Evolutionary conservation across 768 basidiomycete genomes (phyloP), one percentile per base, ranked within the genome.

Genomic region (Phanerochaete carnosa): DNA sequence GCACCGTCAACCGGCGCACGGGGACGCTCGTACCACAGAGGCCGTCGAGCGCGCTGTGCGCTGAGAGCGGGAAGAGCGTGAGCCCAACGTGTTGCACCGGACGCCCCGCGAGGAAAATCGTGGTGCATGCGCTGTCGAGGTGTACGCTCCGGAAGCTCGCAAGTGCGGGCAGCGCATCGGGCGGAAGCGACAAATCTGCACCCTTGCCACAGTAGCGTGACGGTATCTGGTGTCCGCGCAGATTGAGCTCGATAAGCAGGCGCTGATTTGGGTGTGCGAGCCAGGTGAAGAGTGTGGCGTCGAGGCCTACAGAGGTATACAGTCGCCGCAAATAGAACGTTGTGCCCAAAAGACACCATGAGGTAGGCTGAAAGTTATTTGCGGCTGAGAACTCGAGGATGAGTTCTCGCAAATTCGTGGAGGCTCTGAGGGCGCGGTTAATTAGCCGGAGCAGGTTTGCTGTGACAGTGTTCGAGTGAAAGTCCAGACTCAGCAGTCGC

Each of bases 301-400:
- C 79, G 65, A 79, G 85, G n/a, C 79, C 77, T 70, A 86, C 78
- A 19, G 85, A 83, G 0, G 84, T 86, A 11, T 80, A 76, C 64
- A 88, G 77, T 0, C 73, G 65, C n/a, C 68, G 64, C 30, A 89
- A 76, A 5, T 71, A 70, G 64, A 84, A 82, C 11, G 75, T 60
- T 66, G 77, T 77, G 7, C 70, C 73, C 6, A 73, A 66, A 47
- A 86, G 77, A 30, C 86, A 72, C 83, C 84, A 85, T 2, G 77
- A 71, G 2, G 81, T 75, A 30, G 71, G 3, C 64, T 66, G 57
- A 70, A 74, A 30, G 57, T 68, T 73, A 63, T 77, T 73, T 4
- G 45, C 59, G 3, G 63, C 16, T 66, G 83, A 66, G 57, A 87
- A 74, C 57, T 87, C 85, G 63, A 88, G 75, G 43, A 69, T 70